Base-by-base conservation (phyloP, 2,329 filamentous ascomycete genomes). In the Paramyrothecium roridum region DNA sequence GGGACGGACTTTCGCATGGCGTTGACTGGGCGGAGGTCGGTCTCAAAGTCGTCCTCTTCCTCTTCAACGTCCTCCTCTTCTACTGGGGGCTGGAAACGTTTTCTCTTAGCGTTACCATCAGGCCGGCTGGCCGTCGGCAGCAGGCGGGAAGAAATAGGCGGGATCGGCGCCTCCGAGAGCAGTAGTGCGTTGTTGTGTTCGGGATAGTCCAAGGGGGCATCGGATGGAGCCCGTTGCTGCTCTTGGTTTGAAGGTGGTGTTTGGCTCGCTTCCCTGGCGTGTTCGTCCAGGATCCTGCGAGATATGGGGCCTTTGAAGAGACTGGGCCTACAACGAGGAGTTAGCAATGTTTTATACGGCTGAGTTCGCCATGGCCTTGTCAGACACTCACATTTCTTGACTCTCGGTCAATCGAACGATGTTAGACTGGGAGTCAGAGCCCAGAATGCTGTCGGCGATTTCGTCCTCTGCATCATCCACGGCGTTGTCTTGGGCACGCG, bases 1-100 rank as follows among this genome's bases (percentile, higher is more conserved):
- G 56, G 43, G 13, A 55, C n/a, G 48, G 59, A 58, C 50, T 64
- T 58, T 55, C 62, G 48, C 6, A 30, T 10, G 59, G 65, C 52
- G 60, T 66, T 56, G 56, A 67, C 53, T 48, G 59, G 26, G 53
- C 70, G 65, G 16, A 49, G 54, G 37, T 71, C 68, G 3, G 59
- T 65, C 51, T 73, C 62, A 54, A 72, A 73, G 1, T 65, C 62
- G 8, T 63, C 65, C 3, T 62, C 60, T 0, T 70, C 65, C 2
- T 65, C 60, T 6, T 59, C 60, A 2, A 59, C 60, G 12, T 56
- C 57, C 8, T 58, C 53, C 3, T 61, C 56, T 19, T 50, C 50
- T 21, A 10, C 26, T 30, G 26, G 4, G 26, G 26, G 10, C 26
- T 30, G 26, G 26, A 30, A 10, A 30, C 26, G 26, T 10, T 30